phyloP scores from a whole-genome alignment of 2,329 filamentous ascomycete species.

The Dothiorella sarmentorum region DNA sequence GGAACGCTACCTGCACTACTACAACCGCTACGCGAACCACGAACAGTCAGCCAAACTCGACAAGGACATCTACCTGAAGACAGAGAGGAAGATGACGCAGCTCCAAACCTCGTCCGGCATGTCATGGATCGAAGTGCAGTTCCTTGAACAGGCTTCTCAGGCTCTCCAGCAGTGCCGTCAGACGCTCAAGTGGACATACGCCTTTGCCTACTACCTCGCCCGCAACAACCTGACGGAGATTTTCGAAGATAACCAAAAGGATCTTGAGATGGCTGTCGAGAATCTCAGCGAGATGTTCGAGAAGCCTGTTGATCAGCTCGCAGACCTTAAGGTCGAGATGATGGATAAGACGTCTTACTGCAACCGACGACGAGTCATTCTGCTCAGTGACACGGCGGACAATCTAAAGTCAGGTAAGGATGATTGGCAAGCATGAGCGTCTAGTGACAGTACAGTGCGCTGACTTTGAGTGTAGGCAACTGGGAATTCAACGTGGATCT shows the following conservation, averaged over 20 bases:
- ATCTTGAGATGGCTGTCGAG: conserved; percentile 95
- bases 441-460: background rate
- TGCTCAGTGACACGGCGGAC: conserved; percentile 88
- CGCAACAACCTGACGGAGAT: conserved; percentile 95
- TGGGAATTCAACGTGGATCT: conserved; percentile 19
- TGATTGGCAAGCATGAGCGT: background rate
- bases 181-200: conserved; percentile 98
- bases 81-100: conserved; percentile 98
- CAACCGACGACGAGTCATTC: conserved; percentile 82
- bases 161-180: conserved; percentile 95
- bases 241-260: conserved; percentile 98
- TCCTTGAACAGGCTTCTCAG: conserved; percentile 87
- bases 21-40: conserved; percentile 98
- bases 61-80: conserved; percentile 93
- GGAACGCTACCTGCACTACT: conserved; percentile 97
- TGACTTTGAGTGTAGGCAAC: conserved; percentile 1
- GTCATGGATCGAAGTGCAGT: conserved; percentile 99
- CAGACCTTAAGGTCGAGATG: conserved; percentile 89
- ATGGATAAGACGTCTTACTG: conserved; percentile 99
- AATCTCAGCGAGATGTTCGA: conserved; percentile 99
- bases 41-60: conserved; percentile 96
- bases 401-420: conserved; percentile 80
- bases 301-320: conserved; percentile 84
- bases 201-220: conserved; percentile 95
- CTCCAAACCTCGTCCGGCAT: conserved; percentile 90